These are phyloP conservation scores for Hypoxylon cercidicola DNA, from an alignment of 495 filamentous ascomycete species.

Conservation along the genomic window DNA sequence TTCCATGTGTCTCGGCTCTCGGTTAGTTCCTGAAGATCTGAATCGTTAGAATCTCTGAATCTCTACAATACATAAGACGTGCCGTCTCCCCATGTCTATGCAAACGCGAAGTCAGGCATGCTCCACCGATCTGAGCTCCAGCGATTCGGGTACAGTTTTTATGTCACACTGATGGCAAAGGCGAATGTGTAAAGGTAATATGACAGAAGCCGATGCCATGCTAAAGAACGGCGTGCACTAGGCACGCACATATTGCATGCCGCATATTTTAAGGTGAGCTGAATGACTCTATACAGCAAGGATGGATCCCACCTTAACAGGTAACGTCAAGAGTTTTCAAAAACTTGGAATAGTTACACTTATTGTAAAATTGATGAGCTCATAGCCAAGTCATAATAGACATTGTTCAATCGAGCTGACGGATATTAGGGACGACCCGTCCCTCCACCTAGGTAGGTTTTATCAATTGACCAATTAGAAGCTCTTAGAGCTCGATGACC, in stretches of 20 bases:
- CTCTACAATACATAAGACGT: no score
- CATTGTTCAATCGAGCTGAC: not conserved
- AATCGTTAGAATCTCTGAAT: not conserved
- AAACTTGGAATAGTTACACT: conserved; percentile 26
- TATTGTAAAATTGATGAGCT: conserved; percentile 13
- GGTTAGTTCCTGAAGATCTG: conserved; percentile 38
- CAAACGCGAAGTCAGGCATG: no score
- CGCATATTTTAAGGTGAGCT: conserved; percentile 15
- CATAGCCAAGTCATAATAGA: conserved; percentile 5
- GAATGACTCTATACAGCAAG: not conserved
- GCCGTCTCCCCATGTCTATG: no score
- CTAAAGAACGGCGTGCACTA: conserved; percentile 24
- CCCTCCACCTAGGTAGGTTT: conserved; percentile 25
- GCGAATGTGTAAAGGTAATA: not conserved
- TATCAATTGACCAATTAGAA: conserved; percentile 38
- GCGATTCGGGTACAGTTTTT: not conserved
- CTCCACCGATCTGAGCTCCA: not conserved
- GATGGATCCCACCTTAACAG: not conserved
- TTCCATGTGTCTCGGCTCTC: conserved; percentile 25
- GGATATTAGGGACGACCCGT: conserved; percentile 35
- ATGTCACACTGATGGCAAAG: not conserved
- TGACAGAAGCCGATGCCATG: not conserved
- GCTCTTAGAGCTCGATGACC: conserved; percentile 12
- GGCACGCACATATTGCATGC: conserved; percentile 19
- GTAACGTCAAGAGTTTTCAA: not conserved